Base-by-base conservation (phyloP, 192 early-diverging fungal species). In the Cladochytrium replicatum region DNA sequence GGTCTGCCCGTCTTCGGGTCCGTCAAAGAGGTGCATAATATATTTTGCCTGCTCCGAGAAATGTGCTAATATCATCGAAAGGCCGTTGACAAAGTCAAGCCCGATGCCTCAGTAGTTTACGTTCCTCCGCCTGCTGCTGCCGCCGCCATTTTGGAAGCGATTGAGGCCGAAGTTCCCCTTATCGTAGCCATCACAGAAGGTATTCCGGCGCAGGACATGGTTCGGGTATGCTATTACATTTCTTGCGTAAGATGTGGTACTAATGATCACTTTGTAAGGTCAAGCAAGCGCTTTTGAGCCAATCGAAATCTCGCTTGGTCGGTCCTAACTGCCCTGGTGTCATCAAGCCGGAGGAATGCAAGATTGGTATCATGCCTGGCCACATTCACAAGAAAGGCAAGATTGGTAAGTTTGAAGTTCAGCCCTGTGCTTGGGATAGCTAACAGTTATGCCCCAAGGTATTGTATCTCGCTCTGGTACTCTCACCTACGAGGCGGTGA, bases 291-390 rank as follows among this genome's bases (percentile, higher is more conserved):
- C 80, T 99, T 50, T 78, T 81, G 59, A 67, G 84, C 32, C 96
- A 99, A 75, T 68, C 71, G 63, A 93, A 91, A 76, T 85, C 93
- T 29, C 86, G 96, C 53, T 74, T 99, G 41, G 85, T 99, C 34
- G 96, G 96, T 31, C 96, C 96, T 62, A 99, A 99, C 87, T 99
- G 96, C 72, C 96, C 96, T 11, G 96, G 96, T 52, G 95, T 99
- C 70, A 99, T 99, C 72, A 84, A 85, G 21, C 90, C 93, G 8
- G 85, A 72, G 29, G 86, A 84, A 50, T 99, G 96, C 81, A 99
- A 99, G 81, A 97, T 99, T 46, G 96, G 96, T 47, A 97, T 99
- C 69, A 97, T 99, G 96, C 93, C 96, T 28, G 96, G 90, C 46
- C 89, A 93, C 67, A 99, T 99, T 67, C 90, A 97, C 81, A 81